Base-by-base conservation (phyloP, 352 stramenopile species). In the Phytopythium montanum region DNA sequence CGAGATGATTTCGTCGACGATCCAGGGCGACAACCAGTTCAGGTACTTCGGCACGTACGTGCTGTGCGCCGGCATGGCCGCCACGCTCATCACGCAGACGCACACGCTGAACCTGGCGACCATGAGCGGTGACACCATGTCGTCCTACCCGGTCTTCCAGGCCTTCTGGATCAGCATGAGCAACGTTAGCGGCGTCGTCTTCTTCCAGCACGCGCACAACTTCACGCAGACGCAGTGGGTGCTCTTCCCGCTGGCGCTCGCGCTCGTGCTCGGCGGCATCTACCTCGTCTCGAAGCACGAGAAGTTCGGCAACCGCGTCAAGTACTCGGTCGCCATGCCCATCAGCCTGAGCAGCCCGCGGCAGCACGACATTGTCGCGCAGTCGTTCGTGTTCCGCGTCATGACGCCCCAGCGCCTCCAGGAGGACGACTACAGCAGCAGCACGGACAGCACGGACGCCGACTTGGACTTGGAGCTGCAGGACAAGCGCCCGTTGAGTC, bases 151-250 rank as follows among this genome's bases (percentile, higher is more conserved):
- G 0, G 83, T 95, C 13, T 95, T 95, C 67, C 85, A 95, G 64
- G 83, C 81, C 25, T 95, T 94, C 59, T 95, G 84, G 85, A 95
- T 95, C 66, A 87, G 69, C 21, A 90, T 92, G 79, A 92, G 81
- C 57, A 93, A 93, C 76, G 90, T 95, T 60, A 89, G 81, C 33
- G 84, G 86, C 44, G 85, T 94, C 53, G 84, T 95, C 12, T 95
- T 92, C 54, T 95, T 93, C 70, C 84, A 95, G 69, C 84, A 95
- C 56, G 79, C 81, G 49, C 82, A 92, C 64, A 79, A 75, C 57
- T 95, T 95, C 51, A 93, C 80, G 31, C 72, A 64, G 53, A 78
- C 83, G 5, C 86, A 95, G 72, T 93, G 84, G 81, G 79, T 88
- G 61, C 87, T 93, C 63, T 95, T 94, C 69, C 84, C 84, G 6